phyloP scores from a whole-genome alignment of 2,329 filamentous ascomycete species.

The Arthrobotrys megalospora region DNA sequence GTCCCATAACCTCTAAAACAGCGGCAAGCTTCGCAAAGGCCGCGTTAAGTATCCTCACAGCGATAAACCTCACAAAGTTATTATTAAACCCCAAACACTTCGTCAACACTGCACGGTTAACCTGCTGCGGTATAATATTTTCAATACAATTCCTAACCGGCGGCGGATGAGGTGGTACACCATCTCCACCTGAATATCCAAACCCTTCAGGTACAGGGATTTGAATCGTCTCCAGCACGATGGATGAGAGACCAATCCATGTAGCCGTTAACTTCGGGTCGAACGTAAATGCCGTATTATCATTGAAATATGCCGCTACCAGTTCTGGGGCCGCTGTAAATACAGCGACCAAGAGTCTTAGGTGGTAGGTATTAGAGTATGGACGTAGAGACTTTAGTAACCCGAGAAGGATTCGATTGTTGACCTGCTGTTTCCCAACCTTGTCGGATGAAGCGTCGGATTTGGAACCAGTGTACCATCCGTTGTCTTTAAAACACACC shows the following conservation, averaged over 20 bases:
- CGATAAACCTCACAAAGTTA: constrained; percentile 86
- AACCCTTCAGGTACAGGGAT: constrained; percentile 81
- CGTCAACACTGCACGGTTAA: constrained; percentile 83
- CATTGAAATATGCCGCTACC: constrained; percentile 86
- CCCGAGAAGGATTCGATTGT: constrained; percentile 83
- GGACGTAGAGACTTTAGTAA: constrained; percentile 85
- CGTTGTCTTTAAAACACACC: constrained; percentile 80
- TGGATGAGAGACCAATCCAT: constrained; percentile 93
- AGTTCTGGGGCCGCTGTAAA: constrained; percentile 88
- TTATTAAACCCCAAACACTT: constrained; percentile 81
- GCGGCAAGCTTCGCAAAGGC: constrained; percentile 82
- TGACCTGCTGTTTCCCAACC: constrained; percentile 78
- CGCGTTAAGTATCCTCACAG: constrained; percentile 82
- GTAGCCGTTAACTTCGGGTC: constrained; percentile 93
- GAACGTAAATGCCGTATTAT: constrained; percentile 84
- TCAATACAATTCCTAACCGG: constrained; percentile 85
- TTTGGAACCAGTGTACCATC: constrained; percentile 80
- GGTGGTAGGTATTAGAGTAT: constrained; percentile 84
- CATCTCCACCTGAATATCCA: constrained; percentile 76
- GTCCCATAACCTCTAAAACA: constrained; percentile 73
- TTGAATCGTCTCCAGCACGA: constrained; percentile 85
- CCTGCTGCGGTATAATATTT: constrained; percentile 85
- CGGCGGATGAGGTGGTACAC: constrained; percentile 76
- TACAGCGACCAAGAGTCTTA: constrained; percentile 83
- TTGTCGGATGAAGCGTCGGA: constrained; percentile 67